Conservation (phyloP, 2,329 filamentous ascomycete species). For the Harringtonia aguacate region DNA sequence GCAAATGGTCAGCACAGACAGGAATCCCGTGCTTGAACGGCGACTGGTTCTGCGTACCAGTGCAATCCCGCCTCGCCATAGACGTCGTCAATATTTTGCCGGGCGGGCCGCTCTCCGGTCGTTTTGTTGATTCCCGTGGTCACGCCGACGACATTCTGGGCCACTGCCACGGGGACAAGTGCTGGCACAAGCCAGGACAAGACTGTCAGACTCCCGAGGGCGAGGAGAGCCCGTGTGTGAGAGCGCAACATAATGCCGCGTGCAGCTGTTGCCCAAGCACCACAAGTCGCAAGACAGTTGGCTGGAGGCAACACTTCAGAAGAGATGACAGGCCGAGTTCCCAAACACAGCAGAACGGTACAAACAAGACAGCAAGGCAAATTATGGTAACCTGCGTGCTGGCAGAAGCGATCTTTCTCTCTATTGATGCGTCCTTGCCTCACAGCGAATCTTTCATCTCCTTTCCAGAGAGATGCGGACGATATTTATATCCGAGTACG, state of each 20-base stretch:
- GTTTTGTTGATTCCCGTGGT: slow-evolving; percentile 21
- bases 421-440: no score
- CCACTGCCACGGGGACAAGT: neutral
- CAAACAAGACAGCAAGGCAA: no score
- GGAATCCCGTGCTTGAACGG: slow-evolving; percentile 9
- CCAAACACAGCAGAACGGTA: neutral
- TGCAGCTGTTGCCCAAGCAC: no score
- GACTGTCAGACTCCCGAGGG: neutral
- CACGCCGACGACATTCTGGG: slow-evolving; percentile 24
- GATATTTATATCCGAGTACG: no score
- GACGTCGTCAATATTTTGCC: slow-evolving; percentile 37
- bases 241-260: neutral
- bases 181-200: neutral
- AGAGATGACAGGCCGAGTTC: no score
- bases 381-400: no score
- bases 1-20: slow-evolving; percentile 3
- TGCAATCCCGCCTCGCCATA: slow-evolving; percentile 27
- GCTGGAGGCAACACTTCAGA: no score
- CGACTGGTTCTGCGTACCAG: no score
- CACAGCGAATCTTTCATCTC: no score
- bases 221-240: neutral
- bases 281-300: no score
- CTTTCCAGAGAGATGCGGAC: no score
- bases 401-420: no score
- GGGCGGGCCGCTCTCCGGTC: slow-evolving; percentile 30